Evolutionary conservation across 768 basidiomycete species (phyloP), one percentile per base, ranked within the genome.

Genomic region (Lactifluus volemus): DNA sequence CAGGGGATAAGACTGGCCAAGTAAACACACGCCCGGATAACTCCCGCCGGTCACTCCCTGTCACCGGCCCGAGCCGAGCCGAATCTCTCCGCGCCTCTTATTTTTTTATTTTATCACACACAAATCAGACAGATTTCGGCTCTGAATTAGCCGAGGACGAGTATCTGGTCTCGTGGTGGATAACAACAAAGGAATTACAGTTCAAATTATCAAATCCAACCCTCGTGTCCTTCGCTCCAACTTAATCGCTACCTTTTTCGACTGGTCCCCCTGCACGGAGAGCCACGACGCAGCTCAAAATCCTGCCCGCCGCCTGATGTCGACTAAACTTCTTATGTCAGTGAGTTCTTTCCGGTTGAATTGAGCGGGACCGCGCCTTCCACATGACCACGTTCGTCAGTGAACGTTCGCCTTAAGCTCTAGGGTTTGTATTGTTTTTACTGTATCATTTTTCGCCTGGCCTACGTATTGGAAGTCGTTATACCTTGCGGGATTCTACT

Each of bases 291-390:
- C 81, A 5, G 70, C 82, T 1, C 70, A 67, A 10, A 85, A n/a
- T n/a, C 83, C 0, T 87, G 85, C 69, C 84, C 83, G 14, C 63
- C 74, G 12, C n/a, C n/a, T n/a, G n/a, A n/a, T n/a, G n/a, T n/a
- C n/a, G n/a, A n/a, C n/a, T n/a, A n/a, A n/a, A n/a, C n/a, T 79
- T 79, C 63, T 56, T 81, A 78, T 71, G 81, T 81, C 72, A 82
- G 79, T 78, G 48, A 52, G 73, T 70, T 32, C 5, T 39, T 17
- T 21, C 21, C 30, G 49, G 25, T 42, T 29, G 6, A 5, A 21
- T 17, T 4, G 5, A 3, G 32, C 25, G 10, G 4, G 17, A 32
- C 56, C 11, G 25, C 11, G 3, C 32, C 32, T 3, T 32, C n/a
- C 7, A 32, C 32, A 32, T 4, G 4, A 3, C 32, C 32, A 32